phyloP scores from a whole-genome alignment of 2,329 filamentous ascomycete species.

The Stagonosporopsis rhizophila region DNA sequence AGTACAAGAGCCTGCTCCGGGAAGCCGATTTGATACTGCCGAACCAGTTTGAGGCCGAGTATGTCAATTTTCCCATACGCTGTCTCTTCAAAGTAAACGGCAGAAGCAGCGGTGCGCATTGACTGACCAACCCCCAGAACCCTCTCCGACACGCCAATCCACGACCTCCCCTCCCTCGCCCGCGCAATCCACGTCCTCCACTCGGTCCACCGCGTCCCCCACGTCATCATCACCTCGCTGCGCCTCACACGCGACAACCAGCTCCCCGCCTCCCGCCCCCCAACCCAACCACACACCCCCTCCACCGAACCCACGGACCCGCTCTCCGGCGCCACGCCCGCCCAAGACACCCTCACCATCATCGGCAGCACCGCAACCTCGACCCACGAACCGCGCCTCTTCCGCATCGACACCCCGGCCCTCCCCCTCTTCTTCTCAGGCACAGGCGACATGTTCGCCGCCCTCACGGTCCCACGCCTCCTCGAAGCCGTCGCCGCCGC shows the following conservation, averaged over 20 bases:
- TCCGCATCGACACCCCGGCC: slow-evolving; percentile 84
- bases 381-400: slow-evolving; percentile 75
- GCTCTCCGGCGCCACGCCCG: neutral
- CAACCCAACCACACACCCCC: slow-evolving; percentile 45
- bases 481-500: slow-evolving; percentile 75
- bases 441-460: slow-evolving; percentile 98
- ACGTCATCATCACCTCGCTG: slow-evolving; percentile 92
- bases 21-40: slow-evolving; percentile 91
- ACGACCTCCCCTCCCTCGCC: slow-evolving; percentile 74
- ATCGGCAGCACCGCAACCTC: slow-evolving; percentile 78
- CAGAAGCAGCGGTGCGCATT: too few relatives aligned
- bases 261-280: slow-evolving; percentile 39
- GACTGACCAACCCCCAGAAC: slow-evolving; percentile 47
- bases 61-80: slow-evolving; percentile 41
- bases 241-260: slow-evolving; percentile 66
- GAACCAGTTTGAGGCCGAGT: slow-evolving; percentile 98
- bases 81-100: neutral
- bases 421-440: slow-evolving; percentile 95
- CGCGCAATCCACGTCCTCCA: slow-evolving; percentile 81
- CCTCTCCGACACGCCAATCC: slow-evolving; percentile 84
- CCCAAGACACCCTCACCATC: slow-evolving; percentile 64
- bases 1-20: slow-evolving; percentile 79
- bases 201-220: slow-evolving; percentile 75
- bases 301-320: slow-evolving; percentile 11
- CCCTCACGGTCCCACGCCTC: slow-evolving; percentile 84